Conservation (phyloP, 2,329 filamentous ascomycete species). For the Scedosporium boydii region DNA sequence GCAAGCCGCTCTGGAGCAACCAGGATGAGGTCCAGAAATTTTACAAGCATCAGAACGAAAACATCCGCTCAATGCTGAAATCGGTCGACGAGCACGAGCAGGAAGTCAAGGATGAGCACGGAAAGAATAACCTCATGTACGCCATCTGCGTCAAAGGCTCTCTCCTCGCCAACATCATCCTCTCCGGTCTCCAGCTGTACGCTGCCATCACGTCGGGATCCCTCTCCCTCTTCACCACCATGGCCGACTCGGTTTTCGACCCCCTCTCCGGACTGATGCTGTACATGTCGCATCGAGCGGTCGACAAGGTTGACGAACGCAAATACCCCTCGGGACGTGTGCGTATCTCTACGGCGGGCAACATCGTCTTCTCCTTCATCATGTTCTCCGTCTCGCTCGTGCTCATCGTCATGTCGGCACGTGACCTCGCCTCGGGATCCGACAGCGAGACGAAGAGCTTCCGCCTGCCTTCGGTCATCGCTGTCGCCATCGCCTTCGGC, state of each 20-base stretch:
- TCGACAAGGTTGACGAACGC: constrained; percentile 74
- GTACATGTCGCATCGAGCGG: constrained; percentile 78
- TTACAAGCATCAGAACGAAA: constrained; percentile 86
- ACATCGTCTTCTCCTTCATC: constrained; percentile 92
- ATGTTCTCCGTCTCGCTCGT: constrained; percentile 91
- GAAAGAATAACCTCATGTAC: constrained; percentile 64
- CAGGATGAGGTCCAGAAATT: constrained; percentile 54
- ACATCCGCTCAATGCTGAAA: constrained; percentile 85
- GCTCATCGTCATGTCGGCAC: constrained; percentile 78
- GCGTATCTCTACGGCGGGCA: constrained; percentile 88
- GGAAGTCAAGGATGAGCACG: constrained; percentile 69
- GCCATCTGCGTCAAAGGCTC: constrained; percentile 57
- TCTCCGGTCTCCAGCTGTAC: constrained; percentile 78
- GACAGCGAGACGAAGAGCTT: constrained; percentile 52
- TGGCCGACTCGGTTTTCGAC: constrained; percentile 93
- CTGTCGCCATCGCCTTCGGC: constrained; percentile 71
- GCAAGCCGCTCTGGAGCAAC: constrained; percentile 33
- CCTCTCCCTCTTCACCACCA: constrained; percentile 94
- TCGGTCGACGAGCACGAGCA: constrained; percentile 84
- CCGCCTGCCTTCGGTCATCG: constrained; percentile 74
- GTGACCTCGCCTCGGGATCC: constrained; percentile 51
- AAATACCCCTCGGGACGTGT: constrained; percentile 90
- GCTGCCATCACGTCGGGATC: constrained; percentile 79
- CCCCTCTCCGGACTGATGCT: constrained; percentile 81
- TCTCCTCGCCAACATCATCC: constrained; percentile 70